Percentiles rank a stretch among this genome's conserved stretches.
phyloP scores from a whole-genome alignment of 176 grass and related monocot species.

The Oryza meridionalis region DNA sequence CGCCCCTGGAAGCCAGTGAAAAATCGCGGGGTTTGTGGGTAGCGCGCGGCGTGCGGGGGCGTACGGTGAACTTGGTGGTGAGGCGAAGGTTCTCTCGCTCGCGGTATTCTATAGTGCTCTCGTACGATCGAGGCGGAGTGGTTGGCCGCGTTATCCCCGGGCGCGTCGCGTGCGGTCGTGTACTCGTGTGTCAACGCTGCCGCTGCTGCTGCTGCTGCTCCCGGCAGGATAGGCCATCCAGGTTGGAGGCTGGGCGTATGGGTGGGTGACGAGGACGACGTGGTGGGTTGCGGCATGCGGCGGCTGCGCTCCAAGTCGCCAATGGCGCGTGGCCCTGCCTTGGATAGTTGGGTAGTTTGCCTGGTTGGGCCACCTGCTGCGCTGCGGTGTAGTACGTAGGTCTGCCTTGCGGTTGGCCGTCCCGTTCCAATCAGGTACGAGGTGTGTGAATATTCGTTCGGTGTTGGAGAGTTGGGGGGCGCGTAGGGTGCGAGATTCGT shows the following conservation, averaged over 20 bases:
- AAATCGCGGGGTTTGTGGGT: background rate
- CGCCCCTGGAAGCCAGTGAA: background rate
- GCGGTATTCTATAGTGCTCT: background rate
- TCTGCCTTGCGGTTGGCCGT: background rate
- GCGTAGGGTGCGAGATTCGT: too few species aligned
- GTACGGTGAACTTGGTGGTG: too few species aligned
- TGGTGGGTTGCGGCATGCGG: background rate
- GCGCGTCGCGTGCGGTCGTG: too few species aligned
- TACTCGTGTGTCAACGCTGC: too few species aligned
- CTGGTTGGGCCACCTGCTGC: background rate
- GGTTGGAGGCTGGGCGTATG: too few species aligned
- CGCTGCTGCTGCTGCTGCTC: too few species aligned
- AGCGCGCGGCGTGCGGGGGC: too few species aligned
- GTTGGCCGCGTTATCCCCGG: background rate
- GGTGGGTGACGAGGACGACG: too few species aligned
- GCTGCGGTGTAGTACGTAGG: too few species aligned
- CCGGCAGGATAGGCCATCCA: background rate
- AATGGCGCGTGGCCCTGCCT: background rate
- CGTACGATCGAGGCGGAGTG: background rate
- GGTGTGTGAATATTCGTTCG: background rate
- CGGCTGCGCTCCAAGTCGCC: background rate
- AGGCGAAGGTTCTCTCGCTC: background rate
- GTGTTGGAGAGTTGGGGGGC: background rate
- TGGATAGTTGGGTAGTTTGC: too few species aligned
- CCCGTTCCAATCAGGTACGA: background rate